phyloP scores from a whole-genome alignment of 495 filamentous ascomycete species.

The Trichoderma orchidacearum region DNA sequence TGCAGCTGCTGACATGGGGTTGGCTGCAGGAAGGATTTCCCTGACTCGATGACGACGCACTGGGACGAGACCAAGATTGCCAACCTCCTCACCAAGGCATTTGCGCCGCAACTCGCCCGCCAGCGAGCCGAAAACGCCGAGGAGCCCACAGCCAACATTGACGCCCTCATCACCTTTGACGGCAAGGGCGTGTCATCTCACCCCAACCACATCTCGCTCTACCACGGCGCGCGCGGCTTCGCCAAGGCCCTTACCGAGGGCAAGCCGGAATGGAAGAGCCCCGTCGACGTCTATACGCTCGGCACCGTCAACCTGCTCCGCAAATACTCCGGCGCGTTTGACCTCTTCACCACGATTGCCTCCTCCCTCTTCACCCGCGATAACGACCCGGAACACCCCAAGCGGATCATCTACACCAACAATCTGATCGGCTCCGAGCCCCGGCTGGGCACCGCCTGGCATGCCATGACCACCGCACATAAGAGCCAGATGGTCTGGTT shows the following conservation, averaged over 20 bases:
- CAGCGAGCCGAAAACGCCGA: conserved; percentile 12
- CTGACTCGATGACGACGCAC: conserved; percentile 65
- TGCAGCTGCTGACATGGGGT: too few species aligned
- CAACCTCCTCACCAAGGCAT: conserved; percentile 50
- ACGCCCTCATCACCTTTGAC: conserved; percentile 85
- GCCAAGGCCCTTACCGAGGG: conserved; percentile 45
- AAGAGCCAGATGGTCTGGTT: conserved; percentile 98
- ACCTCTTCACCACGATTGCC: conserved; percentile 51
- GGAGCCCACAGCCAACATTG: conserved; percentile 49
- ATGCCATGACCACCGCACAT: conserved; percentile 79
- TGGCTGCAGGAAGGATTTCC: conserved; percentile 47
- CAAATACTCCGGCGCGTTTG: conserved; percentile 70
- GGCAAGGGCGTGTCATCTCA: conserved; percentile 63
- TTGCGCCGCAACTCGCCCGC: conserved; percentile 44
- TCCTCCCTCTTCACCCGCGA: conserved; percentile 25
- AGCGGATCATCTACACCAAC: conserved; percentile 56
- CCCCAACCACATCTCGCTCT: conserved; percentile 82
- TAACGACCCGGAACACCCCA: conserved; percentile 26
- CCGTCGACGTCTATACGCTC: conserved; percentile 74
- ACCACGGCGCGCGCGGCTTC: conserved; percentile 68
- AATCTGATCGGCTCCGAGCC: conserved; percentile 34
- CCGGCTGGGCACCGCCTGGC: conserved; percentile 39
- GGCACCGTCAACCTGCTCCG: conserved; percentile 52
- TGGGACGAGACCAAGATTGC: conserved; percentile 65
- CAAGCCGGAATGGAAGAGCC: conserved; percentile 52